phyloP scores from a whole-genome alignment of 257 asterid genomes.

The Solanum phureja region DNA sequence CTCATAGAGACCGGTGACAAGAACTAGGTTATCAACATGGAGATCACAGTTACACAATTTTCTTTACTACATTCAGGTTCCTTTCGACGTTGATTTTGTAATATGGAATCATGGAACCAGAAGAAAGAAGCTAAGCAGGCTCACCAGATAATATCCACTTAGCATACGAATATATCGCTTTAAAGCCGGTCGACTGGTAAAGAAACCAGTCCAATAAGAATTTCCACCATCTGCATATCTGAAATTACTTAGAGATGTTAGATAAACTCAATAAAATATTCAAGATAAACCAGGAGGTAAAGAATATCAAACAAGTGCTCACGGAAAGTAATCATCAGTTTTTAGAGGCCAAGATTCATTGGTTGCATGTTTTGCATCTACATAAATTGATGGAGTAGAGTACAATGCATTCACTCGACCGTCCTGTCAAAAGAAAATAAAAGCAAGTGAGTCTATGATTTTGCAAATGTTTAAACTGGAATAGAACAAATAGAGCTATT shows the following conservation, averaged over 20 bases:
- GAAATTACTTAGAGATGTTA: neutral
- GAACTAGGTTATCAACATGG: too few species aligned
- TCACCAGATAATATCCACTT: constrained; percentile 76
- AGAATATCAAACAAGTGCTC: constrained; percentile 15
- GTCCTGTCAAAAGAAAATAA: constrained; percentile 38
- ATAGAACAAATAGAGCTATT: neutral
- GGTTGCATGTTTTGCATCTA: constrained; percentile 64
- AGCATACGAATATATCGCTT: constrained; percentile 62
- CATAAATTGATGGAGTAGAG: constrained; percentile 79
- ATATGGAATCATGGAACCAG: neutral
- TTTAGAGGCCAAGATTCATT: constrained; percentile 66
- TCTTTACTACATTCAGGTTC: too few species aligned
- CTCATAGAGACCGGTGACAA: too few species aligned
- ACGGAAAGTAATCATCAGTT: constrained; percentile 86
- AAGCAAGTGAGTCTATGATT: neutral
- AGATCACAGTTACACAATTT: too few species aligned
- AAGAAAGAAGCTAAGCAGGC: neutral
- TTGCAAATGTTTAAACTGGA: neutral
- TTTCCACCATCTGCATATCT: constrained; percentile 56
- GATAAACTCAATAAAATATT: neutral
- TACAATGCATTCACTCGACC: constrained; percentile 80
- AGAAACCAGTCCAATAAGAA: constrained; percentile 87
- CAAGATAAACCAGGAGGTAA: neutral
- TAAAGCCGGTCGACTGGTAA: constrained; percentile 77
- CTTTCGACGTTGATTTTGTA: neutral